These are phyloP conservation scores for Atkinsonella hypoxylon DNA, from an alignment of 2,329 filamentous ascomycete genomes.

Conservation along the genomic window DNA sequence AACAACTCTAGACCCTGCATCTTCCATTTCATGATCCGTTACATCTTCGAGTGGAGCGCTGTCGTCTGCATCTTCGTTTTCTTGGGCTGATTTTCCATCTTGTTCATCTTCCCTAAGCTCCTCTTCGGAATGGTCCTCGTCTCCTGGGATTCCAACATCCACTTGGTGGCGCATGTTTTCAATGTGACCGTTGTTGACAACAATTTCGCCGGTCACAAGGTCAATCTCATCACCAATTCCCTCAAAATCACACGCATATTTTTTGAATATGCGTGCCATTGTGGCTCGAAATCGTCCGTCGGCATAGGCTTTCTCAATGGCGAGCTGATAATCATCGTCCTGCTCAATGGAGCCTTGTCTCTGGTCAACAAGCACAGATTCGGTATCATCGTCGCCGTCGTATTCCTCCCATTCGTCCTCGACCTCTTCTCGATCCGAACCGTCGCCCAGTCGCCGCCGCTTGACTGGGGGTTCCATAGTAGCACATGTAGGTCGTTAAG, in stretches of 20 bases:
- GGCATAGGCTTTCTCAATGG: slow-evolving; percentile 51
- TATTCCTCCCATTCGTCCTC: slow-evolving; percentile 6
- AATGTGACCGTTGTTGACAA: slow-evolving; percentile 88
- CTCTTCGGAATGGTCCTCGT: not conserved
- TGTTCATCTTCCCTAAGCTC: not conserved
- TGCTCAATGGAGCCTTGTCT: slow-evolving; percentile 34
- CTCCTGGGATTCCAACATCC: slow-evolving; percentile 24
- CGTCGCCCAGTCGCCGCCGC: slow-evolving; percentile 41
- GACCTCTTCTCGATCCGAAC: slow-evolving; percentile 3
- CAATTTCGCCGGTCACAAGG: slow-evolving; percentile 63
- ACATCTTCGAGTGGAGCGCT: slow-evolving; percentile 22
- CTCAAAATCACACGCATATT: slow-evolving; percentile 74
- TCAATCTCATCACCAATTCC: slow-evolving; percentile 85
- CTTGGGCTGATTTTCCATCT: slow-evolving; percentile 13
- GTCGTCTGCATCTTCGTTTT: slow-evolving; percentile 25
- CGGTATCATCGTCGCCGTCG: slow-evolving; percentile 28
- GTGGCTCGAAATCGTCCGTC: slow-evolving; percentile 65
- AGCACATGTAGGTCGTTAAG: not conserved
- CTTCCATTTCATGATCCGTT: slow-evolving; percentile 11
- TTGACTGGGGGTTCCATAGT: slow-evolving; percentile 50
- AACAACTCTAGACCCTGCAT: not conserved
- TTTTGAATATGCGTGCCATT: slow-evolving; percentile 81
- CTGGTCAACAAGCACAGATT: slow-evolving; percentile 36
- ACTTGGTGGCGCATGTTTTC: slow-evolving; percentile 45
- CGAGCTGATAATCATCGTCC: slow-evolving; percentile 44